Base-by-base conservation (phyloP, 768 basidiomycete species). In the Gymnopilus junonius region DNA sequence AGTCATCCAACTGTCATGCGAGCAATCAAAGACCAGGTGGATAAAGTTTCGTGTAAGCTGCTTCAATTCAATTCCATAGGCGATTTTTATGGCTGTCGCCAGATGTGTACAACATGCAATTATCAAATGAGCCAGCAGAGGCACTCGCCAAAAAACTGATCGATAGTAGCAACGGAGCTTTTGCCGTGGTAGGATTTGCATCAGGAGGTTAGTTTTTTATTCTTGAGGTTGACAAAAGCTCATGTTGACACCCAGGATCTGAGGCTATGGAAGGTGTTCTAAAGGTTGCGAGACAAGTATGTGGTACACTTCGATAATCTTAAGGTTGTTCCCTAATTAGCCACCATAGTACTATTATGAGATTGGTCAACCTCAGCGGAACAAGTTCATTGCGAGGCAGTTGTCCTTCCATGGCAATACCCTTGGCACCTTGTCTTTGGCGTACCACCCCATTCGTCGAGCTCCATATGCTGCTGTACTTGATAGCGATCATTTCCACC, bases 221-320 rank as follows among this genome's bases (percentile, higher is more conserved):
- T 53, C n/a, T 51, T 34, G 29, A 14, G 39, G 21, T 32, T 39
- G 54, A 0, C 10, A 14, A 27, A 57, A n/a, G 15, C 59, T 4
- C 45, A 4, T 45, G 35, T 57, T 63, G 39, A 43, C 31, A 7
- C 61, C 48, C 51, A 94, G 93, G 93, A 51, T 90, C 93, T 2
- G 94, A 96, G 74, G 93, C 94, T 0, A 92, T 94, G 90, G 94
- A 96, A 66, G 84, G 86, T 61, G 89, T 87, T n/a, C 81, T 95
- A 59, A 96, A 96, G 75, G 82, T 93, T 2, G 86, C 88, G 31
- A 85, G 89, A 69, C 93, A 94, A 79, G 90, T 91, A 70, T 14
- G 76, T 67, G 21, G 20, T 56, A 43, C 7, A 55, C 11, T 10
- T 7, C 14, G 7, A 39, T 11, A 15, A 11, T 58, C 31, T 7